phyloP scores from a whole-genome alignment of 306 rosid species.

The Pyrus betulifolia region DNA sequence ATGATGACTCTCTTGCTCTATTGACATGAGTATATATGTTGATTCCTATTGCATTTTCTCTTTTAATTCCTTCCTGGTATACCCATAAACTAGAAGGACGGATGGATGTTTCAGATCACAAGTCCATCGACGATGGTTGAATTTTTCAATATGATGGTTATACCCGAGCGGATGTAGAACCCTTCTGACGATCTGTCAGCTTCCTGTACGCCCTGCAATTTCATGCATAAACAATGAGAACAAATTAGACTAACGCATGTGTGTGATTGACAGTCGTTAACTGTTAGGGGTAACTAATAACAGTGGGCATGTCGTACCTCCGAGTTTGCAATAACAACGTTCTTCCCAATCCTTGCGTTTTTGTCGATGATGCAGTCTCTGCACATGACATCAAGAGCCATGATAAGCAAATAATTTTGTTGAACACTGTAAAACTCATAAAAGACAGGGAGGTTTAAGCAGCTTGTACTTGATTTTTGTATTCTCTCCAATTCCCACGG shows the following conservation, averaged over 20 bases:
- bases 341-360: conserved; percentile 84
- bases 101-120: conserved; percentile 31
- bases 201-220: conserved; percentile 80
- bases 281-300: neutral
- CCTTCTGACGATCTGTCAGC: conserved; percentile 85
- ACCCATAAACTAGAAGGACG: conserved; percentile 15
- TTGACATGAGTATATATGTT: neutral
- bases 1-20: conserved; percentile 4
- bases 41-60: neutral
- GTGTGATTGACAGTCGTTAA: neutral
- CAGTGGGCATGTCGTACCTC: conserved; percentile 33
- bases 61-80: conserved; percentile 18
- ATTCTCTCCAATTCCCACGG: conserved; percentile 87
- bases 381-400: conserved; percentile 24
- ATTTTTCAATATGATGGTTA: conserved; percentile 62
- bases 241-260: neutral
- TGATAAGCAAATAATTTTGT: neutral
- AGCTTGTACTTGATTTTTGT: conserved; percentile 59
- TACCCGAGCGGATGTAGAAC: conserved; percentile 83
- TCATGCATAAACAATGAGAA: neutral
- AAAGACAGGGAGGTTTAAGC: neutral
- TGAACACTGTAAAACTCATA: neutral
- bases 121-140: conserved; percentile 57
- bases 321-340: conserved; percentile 63
- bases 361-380: conserved; percentile 91